Percentiles rank a stretch among this genome's conserved stretches.
Evolutionary conservation across 306 rosid genomes (phyloP).

Genomic region (Cercis canadensis): DNA sequence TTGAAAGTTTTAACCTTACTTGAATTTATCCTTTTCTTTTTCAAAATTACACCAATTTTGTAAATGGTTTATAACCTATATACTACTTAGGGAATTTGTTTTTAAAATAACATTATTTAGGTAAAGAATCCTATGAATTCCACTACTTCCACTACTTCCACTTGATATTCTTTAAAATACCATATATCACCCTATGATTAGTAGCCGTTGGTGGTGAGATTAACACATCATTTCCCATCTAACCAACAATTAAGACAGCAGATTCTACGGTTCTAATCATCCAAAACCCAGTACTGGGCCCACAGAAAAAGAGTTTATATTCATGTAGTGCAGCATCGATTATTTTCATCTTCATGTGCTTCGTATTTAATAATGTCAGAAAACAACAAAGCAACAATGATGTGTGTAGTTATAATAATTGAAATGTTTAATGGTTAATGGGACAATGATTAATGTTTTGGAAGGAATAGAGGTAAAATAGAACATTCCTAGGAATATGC

Average conservation of each 20-base stretch:
- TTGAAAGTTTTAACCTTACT: too few species aligned
- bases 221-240: background rate
- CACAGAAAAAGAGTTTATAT: background rate
- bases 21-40: too few species aligned
- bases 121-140: too few species aligned
- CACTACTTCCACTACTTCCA: too few species aligned
- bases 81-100: too few species aligned
- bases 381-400: background rate
- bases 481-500: conserved; percentile 86
- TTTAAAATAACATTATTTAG: too few species aligned
- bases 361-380: background rate
- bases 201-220: background rate
- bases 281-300: background rate
- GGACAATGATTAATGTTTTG: background rate
- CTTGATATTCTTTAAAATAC: too few species aligned
- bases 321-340: background rate
- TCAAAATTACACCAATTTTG: too few species aligned
- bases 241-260: background rate
- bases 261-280: conserved; percentile 17
- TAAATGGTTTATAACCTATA: too few species aligned
- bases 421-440: background rate
- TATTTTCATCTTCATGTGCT: conserved; percentile 11
- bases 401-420: background rate
- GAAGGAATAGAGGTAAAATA: conserved; percentile 11
- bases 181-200: background rate